Base-by-base conservation (phyloP, 257 asterid species). In the Solanum tacnaense region DNA sequence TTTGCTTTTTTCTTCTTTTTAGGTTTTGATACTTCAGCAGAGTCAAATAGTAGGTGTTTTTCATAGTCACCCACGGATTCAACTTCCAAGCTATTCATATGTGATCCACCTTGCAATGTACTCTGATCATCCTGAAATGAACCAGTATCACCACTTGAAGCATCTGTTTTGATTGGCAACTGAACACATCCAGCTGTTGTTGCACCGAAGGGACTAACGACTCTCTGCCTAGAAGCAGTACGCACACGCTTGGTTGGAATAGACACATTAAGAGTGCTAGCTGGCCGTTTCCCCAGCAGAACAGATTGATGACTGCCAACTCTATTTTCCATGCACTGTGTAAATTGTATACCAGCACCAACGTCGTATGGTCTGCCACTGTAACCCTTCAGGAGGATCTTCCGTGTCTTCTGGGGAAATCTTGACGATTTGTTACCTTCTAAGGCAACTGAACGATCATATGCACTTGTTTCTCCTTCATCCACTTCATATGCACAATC, bases 101-200 rank as follows among this genome's bases (percentile, higher is more conserved):
- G 89, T 73, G 92, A 92, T 88, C 95, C 98, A 90, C 94, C 98
- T 88, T 89, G 96, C 87, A 92, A 89, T 82, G 96, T 93, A 91
- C 94, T 94, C 88, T 92, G 98, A 89, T 95, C 99, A 90, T 98
- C 99, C 93, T 94, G 99, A 90, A 92, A 94, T 62, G 99, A 96
- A 93, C 92, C 92, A 75, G 96, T 95, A 91, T 98, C 99, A 87
- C 98, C 97, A 90, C 99, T 96, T 89, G 99, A 96, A 92, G 96
- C 98, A 93, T 95, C 98, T 67, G 95, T 87, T 92, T 94, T 97
- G 90, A 86, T 90, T 87, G 98, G 95, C 84, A 92, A 68, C 92
- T 91, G 98, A 90, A 91, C 85, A 88, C 90, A 90, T 84, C 94
- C 98, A 90, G 97, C 89, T 65, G 94, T 90, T 86, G 98, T 98